Evolutionary conservation across 1,284 basidiomycete species (phyloP), one percentile per base, ranked within the genome.

Genomic region (Papiliotrema fonsecae): DNA sequence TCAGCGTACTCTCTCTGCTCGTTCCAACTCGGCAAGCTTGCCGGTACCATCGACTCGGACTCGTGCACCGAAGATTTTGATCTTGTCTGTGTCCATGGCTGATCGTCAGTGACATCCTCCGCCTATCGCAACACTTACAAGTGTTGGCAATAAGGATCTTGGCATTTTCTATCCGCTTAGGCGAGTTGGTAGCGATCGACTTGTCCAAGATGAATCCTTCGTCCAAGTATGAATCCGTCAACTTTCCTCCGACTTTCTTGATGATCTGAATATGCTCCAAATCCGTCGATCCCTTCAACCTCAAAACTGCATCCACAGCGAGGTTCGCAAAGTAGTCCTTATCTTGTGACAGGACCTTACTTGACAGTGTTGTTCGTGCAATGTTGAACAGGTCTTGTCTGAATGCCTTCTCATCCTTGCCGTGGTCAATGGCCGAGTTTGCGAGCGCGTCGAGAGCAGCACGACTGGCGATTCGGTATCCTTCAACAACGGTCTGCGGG

Each of bases 51-150:
- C 92, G 13, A 98, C 94, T 71, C 93, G 90, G 47, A 98, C 85
- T 26, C 92, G 83, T 0, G 96, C 94, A 45, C 94, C 96, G 64
- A 98, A 98, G 50, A 98, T 87, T 77, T 98, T 98, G 78, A 98
- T 96, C 77, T 98, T 98, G 77, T 98, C 96, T 27, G 96, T 98
- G 77, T 98, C 94, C 96, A 98, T 97, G 6, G 93, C 89, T 92
- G 56, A 24, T 38, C 31, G 37, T 56, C 48, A 59, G 55, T 50
- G 28, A 21, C 31, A 4, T 5, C 9, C 9, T 3, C 7, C 40
- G 14, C 3, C n/a, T 16, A 28, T 10, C 13, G 16, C 26, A 16
- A 13, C 14, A 75, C 86, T 56, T 62, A 88, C 90, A 90, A 14
- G 96, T 98, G 69, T 98, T 98, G 51, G 94, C 91, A 59, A 99